phyloP scores from a whole-genome alignment of 352 stramenopile species.

The Pythium rishiriense region DNA sequence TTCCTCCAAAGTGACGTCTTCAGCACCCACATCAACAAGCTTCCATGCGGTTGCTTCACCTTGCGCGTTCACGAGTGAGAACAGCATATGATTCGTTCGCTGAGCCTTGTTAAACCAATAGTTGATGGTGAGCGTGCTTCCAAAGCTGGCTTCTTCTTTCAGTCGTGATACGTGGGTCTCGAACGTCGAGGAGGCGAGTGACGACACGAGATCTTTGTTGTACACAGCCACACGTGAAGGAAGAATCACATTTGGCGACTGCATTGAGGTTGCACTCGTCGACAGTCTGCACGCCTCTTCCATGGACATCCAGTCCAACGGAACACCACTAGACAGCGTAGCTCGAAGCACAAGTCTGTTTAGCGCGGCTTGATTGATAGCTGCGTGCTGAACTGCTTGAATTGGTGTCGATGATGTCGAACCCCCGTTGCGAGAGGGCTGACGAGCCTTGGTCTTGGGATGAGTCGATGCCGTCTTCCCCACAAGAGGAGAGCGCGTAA shows the following conservation, averaged over 20 bases:
- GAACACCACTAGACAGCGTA: constrained; percentile 41
- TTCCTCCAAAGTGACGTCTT: constrained; percentile 38
- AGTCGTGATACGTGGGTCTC: constrained; percentile 62
- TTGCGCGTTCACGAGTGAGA: constrained; percentile 70
- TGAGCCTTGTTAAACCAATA: constrained; percentile 56
- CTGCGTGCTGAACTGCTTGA: background rate
- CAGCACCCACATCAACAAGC: constrained; percentile 54
- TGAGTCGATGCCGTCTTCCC: background rate
- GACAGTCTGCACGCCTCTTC: constrained; percentile 38
- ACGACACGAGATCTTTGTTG: constrained; percentile 8
- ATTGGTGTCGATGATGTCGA: background rate
- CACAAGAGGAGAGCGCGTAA: background rate
- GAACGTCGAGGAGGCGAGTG: constrained; percentile 16
- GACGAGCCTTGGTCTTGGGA: constrained; percentile 10
- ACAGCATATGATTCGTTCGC: constrained; percentile 51
- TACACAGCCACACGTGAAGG: constrained; percentile 16
- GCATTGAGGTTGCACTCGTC: background rate
- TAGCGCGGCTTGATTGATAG: constrained; percentile 27
- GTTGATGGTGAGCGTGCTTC: constrained; percentile 67
- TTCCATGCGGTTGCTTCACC: constrained; percentile 62
- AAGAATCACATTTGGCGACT: constrained; percentile 24
- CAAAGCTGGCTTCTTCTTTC: constrained; percentile 46
- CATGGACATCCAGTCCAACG: constrained; percentile 61
- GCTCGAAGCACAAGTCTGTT: constrained; percentile 48
- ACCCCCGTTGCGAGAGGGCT: background rate